Percentiles rank a stretch among this genome's conserved stretches.
Evolutionary conservation across 2,329 filamentous ascomycete species (phyloP).

Genomic region (Arachnopeziza araneosa): DNA sequence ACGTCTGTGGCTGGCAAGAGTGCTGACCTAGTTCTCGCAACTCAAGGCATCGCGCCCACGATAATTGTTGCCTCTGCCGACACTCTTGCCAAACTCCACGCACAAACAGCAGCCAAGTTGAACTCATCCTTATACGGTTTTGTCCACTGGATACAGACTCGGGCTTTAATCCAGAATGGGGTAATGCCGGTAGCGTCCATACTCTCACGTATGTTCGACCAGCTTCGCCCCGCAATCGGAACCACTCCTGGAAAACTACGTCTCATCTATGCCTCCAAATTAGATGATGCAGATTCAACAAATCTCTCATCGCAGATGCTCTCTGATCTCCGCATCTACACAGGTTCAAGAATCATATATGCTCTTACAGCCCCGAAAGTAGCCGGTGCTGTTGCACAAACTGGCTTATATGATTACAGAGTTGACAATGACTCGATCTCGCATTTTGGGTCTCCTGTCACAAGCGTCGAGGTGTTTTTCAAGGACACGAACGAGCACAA

Average conservation of each 20-base stretch:
- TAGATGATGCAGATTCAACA: constrained; percentile 42
- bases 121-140: constrained; percentile 59
- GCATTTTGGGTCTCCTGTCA: constrained; percentile 80
- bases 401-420: constrained; percentile 82
- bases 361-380: constrained; percentile 76
- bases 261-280: constrained; percentile 64
- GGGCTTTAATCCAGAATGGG: constrained; percentile 62
- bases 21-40: constrained; percentile 67
- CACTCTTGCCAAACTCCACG: constrained; percentile 64
- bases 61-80: constrained; percentile 73
- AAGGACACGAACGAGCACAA: constrained; percentile 55
- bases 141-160: constrained; percentile 66
- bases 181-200: constrained; percentile 65
- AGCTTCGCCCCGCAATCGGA: constrained; percentile 53
- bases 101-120: constrained; percentile 52
- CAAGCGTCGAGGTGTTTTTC: constrained; percentile 72
- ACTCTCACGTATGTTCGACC: constrained; percentile 56
- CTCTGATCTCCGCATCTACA: constrained; percentile 77
- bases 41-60: constrained; percentile 71
- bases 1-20: constrained; percentile 78
- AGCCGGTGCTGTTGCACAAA: constrained; percentile 87
- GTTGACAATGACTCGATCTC: constrained; percentile 38
- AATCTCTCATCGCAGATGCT: constrained; percentile 64
- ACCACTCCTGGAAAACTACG: constrained; percentile 68
- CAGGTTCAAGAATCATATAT: constrained; percentile 75